A percentile compares a stretch with the other conserved stretches of the same genome.
phyloP scores from a whole-genome alignment of 2,329 filamentous ascomycete genomes.

The Aphanocladium album region DNA sequence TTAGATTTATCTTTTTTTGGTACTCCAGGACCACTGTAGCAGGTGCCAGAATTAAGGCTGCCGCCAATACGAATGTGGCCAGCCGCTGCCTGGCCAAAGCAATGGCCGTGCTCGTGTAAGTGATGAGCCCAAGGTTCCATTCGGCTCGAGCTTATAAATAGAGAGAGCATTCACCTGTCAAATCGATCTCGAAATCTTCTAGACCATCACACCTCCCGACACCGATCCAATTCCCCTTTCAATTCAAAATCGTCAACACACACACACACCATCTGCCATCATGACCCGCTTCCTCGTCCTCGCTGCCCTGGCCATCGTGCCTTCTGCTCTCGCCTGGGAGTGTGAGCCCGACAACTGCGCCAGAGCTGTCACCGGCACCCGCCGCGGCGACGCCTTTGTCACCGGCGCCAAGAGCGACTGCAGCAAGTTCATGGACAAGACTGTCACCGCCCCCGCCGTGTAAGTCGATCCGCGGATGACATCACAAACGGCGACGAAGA shows the following conservation, averaged over 20 bases:
- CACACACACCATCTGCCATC: background rate
- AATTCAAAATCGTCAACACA: background rate
- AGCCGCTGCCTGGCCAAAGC: background rate
- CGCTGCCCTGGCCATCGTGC: background rate
- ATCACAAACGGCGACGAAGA: background rate
- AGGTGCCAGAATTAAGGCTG: background rate
- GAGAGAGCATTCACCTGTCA: background rate
- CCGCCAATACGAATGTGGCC: background rate
- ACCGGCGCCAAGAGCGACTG: background rate
- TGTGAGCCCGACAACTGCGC: constrained; percentile 10
- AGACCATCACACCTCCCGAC: background rate
- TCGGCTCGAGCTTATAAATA: background rate
- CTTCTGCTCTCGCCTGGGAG: background rate
- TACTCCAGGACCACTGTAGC: no score
- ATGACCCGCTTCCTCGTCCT: background rate
- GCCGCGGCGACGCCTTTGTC: background rate
- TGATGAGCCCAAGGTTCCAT: background rate
- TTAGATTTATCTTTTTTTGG: background rate
- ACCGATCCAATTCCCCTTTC: background rate
- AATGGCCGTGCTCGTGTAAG: background rate
- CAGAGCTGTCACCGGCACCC: constrained; percentile 4
- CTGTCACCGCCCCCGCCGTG: constrained; percentile 4
- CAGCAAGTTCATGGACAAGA: background rate
- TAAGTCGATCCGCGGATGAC: background rate
- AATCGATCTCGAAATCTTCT: background rate